Conservation (phyloP, 768 basidiomycete species). For the Lactarius trivialis region DNA sequence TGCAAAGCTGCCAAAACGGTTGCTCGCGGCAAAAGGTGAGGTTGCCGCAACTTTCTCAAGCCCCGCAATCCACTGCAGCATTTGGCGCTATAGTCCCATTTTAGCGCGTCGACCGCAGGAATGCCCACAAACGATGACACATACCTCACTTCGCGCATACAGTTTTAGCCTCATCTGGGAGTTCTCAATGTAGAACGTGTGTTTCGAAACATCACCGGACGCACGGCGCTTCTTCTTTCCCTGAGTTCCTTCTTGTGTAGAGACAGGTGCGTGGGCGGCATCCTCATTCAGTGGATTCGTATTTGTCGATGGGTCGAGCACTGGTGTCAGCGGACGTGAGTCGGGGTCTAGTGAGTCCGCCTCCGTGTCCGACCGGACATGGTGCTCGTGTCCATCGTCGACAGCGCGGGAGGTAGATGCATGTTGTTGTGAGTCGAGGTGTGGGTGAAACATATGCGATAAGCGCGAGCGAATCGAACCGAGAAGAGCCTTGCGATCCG, state of each 20-base stretch:
- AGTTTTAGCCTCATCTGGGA: slow-evolving; percentile 85
- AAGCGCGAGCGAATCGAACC: slow-evolving; percentile 42
- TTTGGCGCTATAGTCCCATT: slow-evolving; percentile 59
- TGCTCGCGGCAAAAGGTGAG: slow-evolving; percentile 70
- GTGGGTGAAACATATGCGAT: slow-evolving; percentile 6
- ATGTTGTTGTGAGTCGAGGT: slow-evolving; percentile 12
- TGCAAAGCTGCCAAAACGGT: slow-evolving; percentile 92
- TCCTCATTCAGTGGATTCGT: slow-evolving; percentile 42
- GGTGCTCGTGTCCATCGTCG: slow-evolving; percentile 10
- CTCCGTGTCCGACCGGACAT: slow-evolving; percentile 13
- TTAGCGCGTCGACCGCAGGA: too few species aligned
- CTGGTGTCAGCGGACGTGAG: slow-evolving; percentile 41
- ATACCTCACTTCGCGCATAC: slow-evolving; percentile 79
- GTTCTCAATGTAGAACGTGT: slow-evolving; percentile 92
- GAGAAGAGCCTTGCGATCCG: slow-evolving; percentile 27
- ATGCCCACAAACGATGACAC: slow-evolving; percentile 17
- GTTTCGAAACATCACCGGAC: slow-evolving; percentile 69
- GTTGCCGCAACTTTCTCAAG: slow-evolving; percentile 72
- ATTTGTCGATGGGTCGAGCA: slow-evolving; percentile 80
- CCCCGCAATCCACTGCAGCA: slow-evolving; percentile 94
- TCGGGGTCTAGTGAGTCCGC: slow-evolving; percentile 22
- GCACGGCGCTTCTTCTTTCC: slow-evolving; percentile 43
- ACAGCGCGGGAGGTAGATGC: background rate
- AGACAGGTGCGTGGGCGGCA: slow-evolving; percentile 26
- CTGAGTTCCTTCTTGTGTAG: slow-evolving; percentile 30